Evolutionary conservation across 2,329 filamentous ascomycete species (phyloP), one percentile per base, ranked within the genome.

Genomic region (Ascosphaera apis): DNA sequence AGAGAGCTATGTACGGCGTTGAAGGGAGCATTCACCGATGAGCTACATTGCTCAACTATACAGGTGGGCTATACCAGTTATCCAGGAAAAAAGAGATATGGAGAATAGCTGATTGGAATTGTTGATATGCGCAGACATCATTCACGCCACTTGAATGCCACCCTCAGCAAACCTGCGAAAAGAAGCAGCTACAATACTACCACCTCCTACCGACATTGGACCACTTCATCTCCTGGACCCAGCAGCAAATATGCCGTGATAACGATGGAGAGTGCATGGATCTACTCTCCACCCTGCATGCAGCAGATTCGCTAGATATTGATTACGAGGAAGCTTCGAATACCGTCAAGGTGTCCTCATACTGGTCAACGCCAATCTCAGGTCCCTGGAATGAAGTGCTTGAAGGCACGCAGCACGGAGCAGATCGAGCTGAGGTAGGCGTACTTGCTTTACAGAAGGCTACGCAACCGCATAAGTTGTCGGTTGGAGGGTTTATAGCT

Each of bases 401-500:
- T 17, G 39, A 46, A 9, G 50, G 50, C 34, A 36, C 47, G 39
- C 15, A 39, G 21, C 40, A 44, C 33, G 43, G 44, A 5, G 43
- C 40, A 1, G 62, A 71, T 34, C 68, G 76, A 34, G 66, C 82
- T 3, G 86, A 95, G 51, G 69, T 93, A 15, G 86, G 86, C 12
- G 66, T 93, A 31, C 58, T 95, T 39, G 70, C 69, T 4, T 61
- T 66, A 8, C 74, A 83, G 43, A 58, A 60, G 3, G 47, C 53
- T 13, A 45, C 43, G 11, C 72, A 81, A 39, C 58, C 69, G 0
- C 70, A 84, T 51, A 80, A 92, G 43, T 56, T 92, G 9, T 76
- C 76, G 27, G 64, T 92, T 28, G 73, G 75, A 3, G 86, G 86
- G 2, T 67, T 83, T 37, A 58, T 93, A 36, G 76, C 73, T 0